These are phyloP conservation scores for Chalciporus piperatus DNA, from an alignment of 768 basidiomycete species.

Conservation along the genomic window DNA sequence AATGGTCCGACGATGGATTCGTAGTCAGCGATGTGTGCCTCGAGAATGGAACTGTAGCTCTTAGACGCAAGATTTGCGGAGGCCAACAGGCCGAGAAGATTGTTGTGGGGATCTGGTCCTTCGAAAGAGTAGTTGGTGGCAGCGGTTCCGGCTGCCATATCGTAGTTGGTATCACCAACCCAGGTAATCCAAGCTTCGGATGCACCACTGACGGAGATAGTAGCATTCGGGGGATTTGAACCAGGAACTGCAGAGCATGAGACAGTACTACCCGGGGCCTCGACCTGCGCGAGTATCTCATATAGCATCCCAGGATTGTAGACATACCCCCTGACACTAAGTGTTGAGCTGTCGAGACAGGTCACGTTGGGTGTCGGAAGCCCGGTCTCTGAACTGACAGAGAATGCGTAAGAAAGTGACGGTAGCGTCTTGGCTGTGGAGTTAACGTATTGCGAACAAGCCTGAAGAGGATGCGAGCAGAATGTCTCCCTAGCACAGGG, in stretches of 20 bases:
- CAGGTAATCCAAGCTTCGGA: conserved; percentile 64
- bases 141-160: conserved; percentile 57
- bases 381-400: conserved; percentile 42
- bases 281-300: conserved; percentile 56
- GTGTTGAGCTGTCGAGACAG: conserved; percentile 54
- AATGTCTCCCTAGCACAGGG: conserved; percentile 45
- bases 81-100: conserved; percentile 40
- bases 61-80: conserved; percentile 19
- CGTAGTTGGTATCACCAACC: conserved; percentile 73
- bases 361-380: conserved; percentile 58
- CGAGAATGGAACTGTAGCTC: conserved; percentile 40
- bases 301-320: conserved; percentile 63
- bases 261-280: conserved; percentile 31
- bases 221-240: conserved; percentile 40
- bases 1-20: conserved; percentile 45
- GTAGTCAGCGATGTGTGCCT: conserved; percentile 53
- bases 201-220: conserved; percentile 44
- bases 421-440: conserved; percentile 35
- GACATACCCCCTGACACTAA: conserved; percentile 52
- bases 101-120: conserved; percentile 56
- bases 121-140: conserved; percentile 59
- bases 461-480: conserved; percentile 62
- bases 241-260: conserved; percentile 32
- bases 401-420: conserved; percentile 45
- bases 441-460: conserved; percentile 60